phyloP scores from a whole-genome alignment of 2,329 filamentous ascomycete species.

The Knoxdaviesia capensis region DNA sequence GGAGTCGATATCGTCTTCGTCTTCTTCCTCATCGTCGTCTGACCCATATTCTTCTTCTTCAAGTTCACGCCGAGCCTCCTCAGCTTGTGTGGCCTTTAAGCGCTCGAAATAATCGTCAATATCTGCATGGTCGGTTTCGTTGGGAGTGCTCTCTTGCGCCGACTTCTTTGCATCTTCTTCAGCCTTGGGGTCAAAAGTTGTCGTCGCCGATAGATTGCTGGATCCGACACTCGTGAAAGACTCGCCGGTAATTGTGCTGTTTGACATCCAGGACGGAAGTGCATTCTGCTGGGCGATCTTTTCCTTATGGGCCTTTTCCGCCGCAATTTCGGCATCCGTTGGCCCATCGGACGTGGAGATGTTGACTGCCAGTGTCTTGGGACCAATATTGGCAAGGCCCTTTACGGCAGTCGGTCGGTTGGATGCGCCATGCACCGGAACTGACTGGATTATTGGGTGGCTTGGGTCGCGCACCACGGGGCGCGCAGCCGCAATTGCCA shows the following conservation, averaged over 20 bases:
- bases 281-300: conserved; percentile 48
- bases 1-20: conserved; percentile 20
- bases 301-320: conserved; percentile 43
- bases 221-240: conserved; percentile 24
- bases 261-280: conserved; percentile 50
- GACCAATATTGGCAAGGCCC: conserved; percentile 44
- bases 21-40: conserved; percentile 12
- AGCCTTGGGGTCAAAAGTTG: conserved; percentile 13
- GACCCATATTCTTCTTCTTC: conserved; percentile 9
- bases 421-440: conserved; percentile 30
- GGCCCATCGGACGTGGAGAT: conserved; percentile 47
- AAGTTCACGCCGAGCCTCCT: conserved; percentile 22
- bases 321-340: conserved; percentile 44
- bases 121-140: conserved; percentile 31
- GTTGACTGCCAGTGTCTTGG: conserved; percentile 48
- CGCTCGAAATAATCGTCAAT: conserved; percentile 50
- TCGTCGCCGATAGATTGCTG: conserved; percentile 7
- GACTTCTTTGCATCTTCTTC: conserved; percentile 27
- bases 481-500: conserved; percentile 40
- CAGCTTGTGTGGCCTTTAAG: conserved; percentile 27
- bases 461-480: conserved; percentile 47
- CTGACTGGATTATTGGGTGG: conserved; percentile 41
- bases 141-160: conserved; percentile 15
- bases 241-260: conserved; percentile 46
- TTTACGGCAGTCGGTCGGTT: conserved; percentile 47